These are phyloP conservation scores for Musa itinerans DNA, from an alignment of 176 grass and related monocot genomes.

Conservation along the genomic window DNA sequence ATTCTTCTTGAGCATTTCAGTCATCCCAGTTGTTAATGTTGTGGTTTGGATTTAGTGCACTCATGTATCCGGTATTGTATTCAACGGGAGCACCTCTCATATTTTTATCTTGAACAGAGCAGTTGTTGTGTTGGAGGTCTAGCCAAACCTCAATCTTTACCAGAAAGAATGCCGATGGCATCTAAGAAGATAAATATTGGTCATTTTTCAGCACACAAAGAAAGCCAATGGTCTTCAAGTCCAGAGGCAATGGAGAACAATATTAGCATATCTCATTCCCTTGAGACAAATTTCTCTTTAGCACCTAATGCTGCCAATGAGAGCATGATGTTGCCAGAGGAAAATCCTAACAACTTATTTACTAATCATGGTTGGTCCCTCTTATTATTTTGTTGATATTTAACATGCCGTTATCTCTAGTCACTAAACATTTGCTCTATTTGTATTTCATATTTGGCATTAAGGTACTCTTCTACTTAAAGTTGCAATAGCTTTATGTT, in stretches of 20 bases:
- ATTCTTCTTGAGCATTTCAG: no score
- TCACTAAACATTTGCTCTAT: background rate
- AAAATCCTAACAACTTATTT: constrained; percentile 42
- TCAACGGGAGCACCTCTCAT: constrained; percentile 5
- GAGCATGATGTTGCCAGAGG: constrained; percentile 27
- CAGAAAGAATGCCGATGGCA: constrained; percentile 26
- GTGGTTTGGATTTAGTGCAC: background rate
- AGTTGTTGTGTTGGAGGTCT: constrained; percentile 58
- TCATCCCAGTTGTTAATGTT: no score
- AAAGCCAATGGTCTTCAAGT: background rate
- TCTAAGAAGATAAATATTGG: constrained; percentile 23
- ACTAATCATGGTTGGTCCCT: constrained; percentile 62
- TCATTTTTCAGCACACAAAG: constrained; percentile 9
- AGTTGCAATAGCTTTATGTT: background rate
- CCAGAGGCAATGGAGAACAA: constrained; percentile 41
- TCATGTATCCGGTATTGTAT: background rate
- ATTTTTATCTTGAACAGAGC: constrained; percentile 44
- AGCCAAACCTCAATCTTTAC: constrained; percentile 31
- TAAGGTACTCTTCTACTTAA: background rate
- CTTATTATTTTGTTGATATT: background rate
- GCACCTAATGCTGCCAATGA: constrained; percentile 30
- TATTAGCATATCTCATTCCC: constrained; percentile 44
- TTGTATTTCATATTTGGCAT: background rate
- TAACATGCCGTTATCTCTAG: background rate
- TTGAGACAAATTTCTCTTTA: constrained; percentile 50